These are phyloP conservation scores for Neurospora intermedia DNA, from an alignment of 495 filamentous ascomycete genomes.

Conservation along the genomic window DNA sequence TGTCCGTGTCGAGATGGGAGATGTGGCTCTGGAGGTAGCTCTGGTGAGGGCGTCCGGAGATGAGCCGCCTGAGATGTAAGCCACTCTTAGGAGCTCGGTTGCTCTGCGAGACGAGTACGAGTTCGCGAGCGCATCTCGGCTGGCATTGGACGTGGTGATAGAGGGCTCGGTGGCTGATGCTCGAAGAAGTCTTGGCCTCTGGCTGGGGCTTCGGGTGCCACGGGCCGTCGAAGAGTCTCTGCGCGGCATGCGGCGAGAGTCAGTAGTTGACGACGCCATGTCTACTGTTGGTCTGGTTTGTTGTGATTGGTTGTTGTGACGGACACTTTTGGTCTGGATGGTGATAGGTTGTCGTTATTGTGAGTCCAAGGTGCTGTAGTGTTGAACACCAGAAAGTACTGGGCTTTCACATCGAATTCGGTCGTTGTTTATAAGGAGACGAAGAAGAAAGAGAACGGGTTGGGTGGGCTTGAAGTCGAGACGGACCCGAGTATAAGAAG, in stretches of 20 bases:
- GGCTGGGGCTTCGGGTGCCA: conserved; percentile 16
- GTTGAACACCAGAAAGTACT: not conserved
- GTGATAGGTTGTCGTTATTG: not conserved
- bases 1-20: conserved; percentile 25
- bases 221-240: conserved; percentile 22
- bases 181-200: conserved; percentile 39
- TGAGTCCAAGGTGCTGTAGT: not conserved
- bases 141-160: conserved; percentile 44
- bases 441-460: conserved; percentile 4
- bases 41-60: conserved; percentile 23
- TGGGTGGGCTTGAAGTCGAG: conserved; percentile 4
- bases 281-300: conserved; percentile 6
- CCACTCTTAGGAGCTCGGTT: conserved; percentile 42
- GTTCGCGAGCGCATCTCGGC: conserved; percentile 34
- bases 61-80: conserved; percentile 30
- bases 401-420: conserved; percentile 1
- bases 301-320: not conserved
- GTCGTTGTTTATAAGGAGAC: conserved; percentile 1
- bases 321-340: not conserved
- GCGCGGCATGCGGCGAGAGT: conserved; percentile 20
- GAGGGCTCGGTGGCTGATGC: conserved; percentile 42
- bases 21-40: conserved; percentile 22
- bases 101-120: conserved; percentile 35
- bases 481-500: conserved; percentile 9
- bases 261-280: conserved; percentile 21